These are phyloP conservation scores for Hanseniaspora jakobsenii DNA, from an alignment of 805 yeast species.

Conservation along the genomic window DNA sequence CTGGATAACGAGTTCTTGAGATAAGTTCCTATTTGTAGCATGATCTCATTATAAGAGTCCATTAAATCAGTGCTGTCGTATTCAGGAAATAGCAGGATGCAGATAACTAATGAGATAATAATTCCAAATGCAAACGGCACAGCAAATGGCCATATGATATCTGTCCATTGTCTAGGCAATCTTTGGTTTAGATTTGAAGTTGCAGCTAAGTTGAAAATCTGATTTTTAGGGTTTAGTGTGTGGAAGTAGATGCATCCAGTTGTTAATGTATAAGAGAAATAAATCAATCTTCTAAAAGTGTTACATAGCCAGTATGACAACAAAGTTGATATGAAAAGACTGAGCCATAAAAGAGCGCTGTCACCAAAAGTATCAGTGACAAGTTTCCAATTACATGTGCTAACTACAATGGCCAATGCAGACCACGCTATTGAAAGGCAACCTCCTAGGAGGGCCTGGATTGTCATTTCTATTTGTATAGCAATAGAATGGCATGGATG, in stretches of 20 bases:
- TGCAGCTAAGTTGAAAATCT: background rate
- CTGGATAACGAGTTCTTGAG: background rate
- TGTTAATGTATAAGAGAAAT: constrained; percentile 30
- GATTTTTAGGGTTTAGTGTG: constrained; percentile 20
- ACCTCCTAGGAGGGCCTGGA: constrained; percentile 32
- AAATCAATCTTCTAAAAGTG: constrained; percentile 31
- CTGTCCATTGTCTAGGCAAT: constrained; percentile 29
- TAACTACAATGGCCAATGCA: constrained; percentile 32
- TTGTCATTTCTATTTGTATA: constrained; percentile 36
- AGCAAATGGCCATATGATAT: constrained; percentile 32
- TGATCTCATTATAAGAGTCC: constrained; percentile 22
- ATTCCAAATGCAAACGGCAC: constrained; percentile 38
- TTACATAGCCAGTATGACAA: constrained; percentile 34
- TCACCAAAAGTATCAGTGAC: constrained; percentile 25
- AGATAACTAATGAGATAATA: constrained; percentile 29
- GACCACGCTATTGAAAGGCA: constrained; percentile 37
- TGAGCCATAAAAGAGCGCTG: constrained; percentile 37
- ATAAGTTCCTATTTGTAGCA: constrained; percentile 22
- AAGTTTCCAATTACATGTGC: constrained; percentile 31
- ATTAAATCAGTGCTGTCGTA: constrained; percentile 31
- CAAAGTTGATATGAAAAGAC: constrained; percentile 31
- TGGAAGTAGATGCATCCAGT: constrained; percentile 30
- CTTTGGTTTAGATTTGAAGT: constrained; percentile 3
- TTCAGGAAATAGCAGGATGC: constrained; percentile 31
- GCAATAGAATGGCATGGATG: constrained; percentile 40